phyloP scores from a whole-genome alignment of 805 yeast genomes.

The Saccharomycopsis javanensis region DNA sequence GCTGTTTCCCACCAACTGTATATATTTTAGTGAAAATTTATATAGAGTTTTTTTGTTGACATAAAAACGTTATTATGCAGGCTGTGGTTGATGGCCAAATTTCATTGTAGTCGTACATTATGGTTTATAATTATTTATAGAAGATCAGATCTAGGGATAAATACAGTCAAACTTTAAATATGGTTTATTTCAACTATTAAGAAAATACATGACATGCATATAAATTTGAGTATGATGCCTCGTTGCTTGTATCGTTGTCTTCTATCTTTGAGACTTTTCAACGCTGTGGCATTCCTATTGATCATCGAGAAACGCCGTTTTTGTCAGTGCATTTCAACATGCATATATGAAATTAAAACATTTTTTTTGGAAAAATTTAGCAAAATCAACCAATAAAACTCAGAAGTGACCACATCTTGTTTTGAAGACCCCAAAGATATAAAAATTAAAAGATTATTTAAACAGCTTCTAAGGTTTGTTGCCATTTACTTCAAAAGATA shows the following conservation, averaged over 20 bases:
- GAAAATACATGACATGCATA: not conserved
- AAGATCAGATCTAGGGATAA: not conserved
- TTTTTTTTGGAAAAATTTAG: not conserved
- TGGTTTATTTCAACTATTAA: not conserved
- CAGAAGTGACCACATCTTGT: not conserved
- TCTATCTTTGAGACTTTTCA: not conserved
- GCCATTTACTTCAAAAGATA: not conserved
- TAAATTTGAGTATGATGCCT: not conserved
- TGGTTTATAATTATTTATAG: not conserved
- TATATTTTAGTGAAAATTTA: too few species aligned
- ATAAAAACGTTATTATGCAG: not conserved
- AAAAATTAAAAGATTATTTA: not conserved
- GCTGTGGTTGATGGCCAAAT: not conserved
- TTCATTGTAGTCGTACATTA: not conserved
- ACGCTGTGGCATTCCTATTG: not conserved
- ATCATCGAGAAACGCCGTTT: not conserved
- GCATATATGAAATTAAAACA: not conserved
- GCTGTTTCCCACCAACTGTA: too few species aligned
- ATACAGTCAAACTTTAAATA: not conserved
- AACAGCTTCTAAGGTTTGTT: not conserved
- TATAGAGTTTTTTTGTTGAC: not conserved
- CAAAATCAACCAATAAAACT: not conserved
- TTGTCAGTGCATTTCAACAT: not conserved
- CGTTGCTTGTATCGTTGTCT: not conserved
- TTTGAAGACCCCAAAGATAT: not conserved